A percentile compares a stretch with the other conserved stretches of the same genome.
phyloP scores from a whole-genome alignment of 306 rosid species.

The Vicia villosa region DNA sequence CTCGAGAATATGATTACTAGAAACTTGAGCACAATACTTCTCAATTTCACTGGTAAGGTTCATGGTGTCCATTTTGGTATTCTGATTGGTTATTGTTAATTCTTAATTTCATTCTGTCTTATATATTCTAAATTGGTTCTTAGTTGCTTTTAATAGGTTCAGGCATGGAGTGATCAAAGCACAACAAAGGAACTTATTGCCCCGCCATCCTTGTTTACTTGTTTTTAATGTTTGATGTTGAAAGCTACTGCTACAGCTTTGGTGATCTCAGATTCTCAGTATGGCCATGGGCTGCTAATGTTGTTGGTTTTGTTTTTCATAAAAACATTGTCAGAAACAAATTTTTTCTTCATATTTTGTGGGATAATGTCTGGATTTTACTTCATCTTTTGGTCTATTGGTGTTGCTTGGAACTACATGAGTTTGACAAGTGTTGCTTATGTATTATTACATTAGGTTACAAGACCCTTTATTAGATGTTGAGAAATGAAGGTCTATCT shows the following conservation, averaged over 20 bases:
- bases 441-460: not conserved
- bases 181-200: constrained; percentile 28
- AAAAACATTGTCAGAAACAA: constrained; percentile 28
- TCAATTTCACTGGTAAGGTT: constrained; percentile 43
- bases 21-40: constrained; percentile 2
- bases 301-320: constrained; percentile 20
- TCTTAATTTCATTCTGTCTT: constrained; percentile 14
- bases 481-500: not conserved
- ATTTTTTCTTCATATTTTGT: constrained; percentile 11
- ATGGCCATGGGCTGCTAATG: constrained; percentile 26
- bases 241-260: constrained; percentile 26
- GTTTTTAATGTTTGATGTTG: constrained; percentile 25
- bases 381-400: constrained; percentile 5
- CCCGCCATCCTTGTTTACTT: constrained; percentile 9
- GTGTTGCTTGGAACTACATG: constrained; percentile 30
- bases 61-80: constrained; percentile 19
- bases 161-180: constrained; percentile 31
- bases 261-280: constrained; percentile 16
- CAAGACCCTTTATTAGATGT: constrained; percentile 1
- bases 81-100: constrained; percentile 28
- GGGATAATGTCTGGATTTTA: constrained; percentile 18
- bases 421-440: constrained; percentile 9
- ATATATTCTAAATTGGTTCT: constrained; percentile 17
- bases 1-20: constrained; percentile 71
- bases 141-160: constrained; percentile 22